Percentiles rank a stretch among this genome's conserved stretches.
phyloP scores from a whole-genome alignment of 805 yeast species.

The Pichia scutulata region DNA sequence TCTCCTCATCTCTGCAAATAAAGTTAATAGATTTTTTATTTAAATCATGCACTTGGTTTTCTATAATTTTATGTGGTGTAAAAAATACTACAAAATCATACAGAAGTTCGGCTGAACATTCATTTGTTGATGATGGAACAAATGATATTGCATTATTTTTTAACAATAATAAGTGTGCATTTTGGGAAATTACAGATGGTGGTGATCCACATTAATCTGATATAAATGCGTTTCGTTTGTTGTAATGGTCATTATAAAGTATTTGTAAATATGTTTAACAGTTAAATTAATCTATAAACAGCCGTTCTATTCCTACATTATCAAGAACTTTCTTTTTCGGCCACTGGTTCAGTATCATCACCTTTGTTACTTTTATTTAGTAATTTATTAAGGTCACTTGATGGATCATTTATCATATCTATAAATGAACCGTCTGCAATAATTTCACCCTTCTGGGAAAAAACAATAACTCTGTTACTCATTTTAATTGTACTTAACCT shows the following conservation, averaged over 20 bases:
- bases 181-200: conserved; percentile 27
- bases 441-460: conserved; percentile 60
- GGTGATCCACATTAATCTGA: conserved; percentile 20
- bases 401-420: conserved; percentile 39
- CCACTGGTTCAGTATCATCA: conserved; percentile 21
- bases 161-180: conserved; percentile 13
- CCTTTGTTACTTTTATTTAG: conserved; percentile 27
- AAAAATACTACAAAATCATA: conserved; percentile 23
- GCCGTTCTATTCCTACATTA: background rate
- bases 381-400: conserved; percentile 38
- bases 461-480: conserved; percentile 73
- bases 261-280: background rate
- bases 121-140: conserved; percentile 23
- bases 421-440: conserved; percentile 62
- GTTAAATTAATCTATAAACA: background rate
- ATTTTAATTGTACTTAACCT: conserved; percentile 80
- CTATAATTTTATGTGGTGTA: conserved; percentile 23
- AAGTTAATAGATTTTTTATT: background rate
- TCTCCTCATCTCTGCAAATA: background rate
- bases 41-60: conserved; percentile 18
- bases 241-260: background rate
- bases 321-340: conserved; percentile 1
- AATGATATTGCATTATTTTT: conserved; percentile 20
- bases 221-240: background rate
- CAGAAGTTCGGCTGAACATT: conserved; percentile 22